A percentile compares a stretch with the other conserved stretches of the same genome.
These are phyloP conservation scores for Linderina pennispora DNA, from an alignment of 192 early-diverging fungal genomes.

Conservation along the genomic window DNA sequence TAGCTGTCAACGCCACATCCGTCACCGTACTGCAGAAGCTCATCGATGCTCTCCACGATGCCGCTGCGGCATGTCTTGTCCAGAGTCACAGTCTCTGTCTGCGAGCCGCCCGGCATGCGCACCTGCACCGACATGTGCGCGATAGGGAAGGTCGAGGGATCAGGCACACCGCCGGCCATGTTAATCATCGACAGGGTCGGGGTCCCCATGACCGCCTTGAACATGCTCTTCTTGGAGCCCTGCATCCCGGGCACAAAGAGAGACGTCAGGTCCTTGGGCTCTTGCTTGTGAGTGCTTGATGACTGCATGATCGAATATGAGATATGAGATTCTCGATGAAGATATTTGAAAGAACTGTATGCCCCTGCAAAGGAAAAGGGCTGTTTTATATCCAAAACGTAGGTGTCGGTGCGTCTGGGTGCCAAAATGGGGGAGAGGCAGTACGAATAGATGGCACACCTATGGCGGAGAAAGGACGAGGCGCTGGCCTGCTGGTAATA, in stretches of 20 bases:
- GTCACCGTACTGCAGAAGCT: conserved; percentile 57
- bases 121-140: conserved; percentile 50
- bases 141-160: conserved; percentile 59
- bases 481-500: too few relatives aligned
- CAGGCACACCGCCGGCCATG: conserved; percentile 65
- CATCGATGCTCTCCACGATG: conserved; percentile 25
- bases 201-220: conserved; percentile 44
- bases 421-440: too few relatives aligned
- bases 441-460: too few relatives aligned
- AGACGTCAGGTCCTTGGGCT: conserved; percentile 27
- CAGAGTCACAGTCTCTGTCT: conserved; percentile 23
- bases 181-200: conserved; percentile 53
- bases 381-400: too few relatives aligned
- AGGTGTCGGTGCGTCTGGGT: too few relatives aligned
- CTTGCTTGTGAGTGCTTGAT: too few relatives aligned
- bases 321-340: too few relatives aligned
- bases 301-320: too few relatives aligned
- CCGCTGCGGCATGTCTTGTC: conserved; percentile 8
- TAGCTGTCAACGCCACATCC: conserved; percentile 49
- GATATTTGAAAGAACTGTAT: too few relatives aligned
- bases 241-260: conserved; percentile 36
- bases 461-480: too few relatives aligned
- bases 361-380: too few relatives aligned
- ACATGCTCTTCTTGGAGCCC: conserved; percentile 32
- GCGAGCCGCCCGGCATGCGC: conserved; percentile 4